Conservation (phyloP, 2,329 filamentous ascomycete genomes). For the Apiospora rasikravindrae region DNA sequence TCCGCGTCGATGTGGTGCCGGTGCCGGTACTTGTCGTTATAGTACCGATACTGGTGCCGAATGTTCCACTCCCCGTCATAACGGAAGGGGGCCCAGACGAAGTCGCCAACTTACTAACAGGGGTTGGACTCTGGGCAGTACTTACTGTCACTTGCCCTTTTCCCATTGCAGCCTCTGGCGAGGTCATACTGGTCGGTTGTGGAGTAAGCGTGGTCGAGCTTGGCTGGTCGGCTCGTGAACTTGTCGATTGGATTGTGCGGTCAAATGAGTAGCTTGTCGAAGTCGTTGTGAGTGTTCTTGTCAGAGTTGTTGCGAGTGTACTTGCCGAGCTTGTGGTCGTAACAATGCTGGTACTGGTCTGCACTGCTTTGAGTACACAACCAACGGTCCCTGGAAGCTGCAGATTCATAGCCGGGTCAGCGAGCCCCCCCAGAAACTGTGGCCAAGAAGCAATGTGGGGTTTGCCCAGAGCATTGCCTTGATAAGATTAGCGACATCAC, state of each 20-base stretch:
- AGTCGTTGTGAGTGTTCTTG: not conserved
- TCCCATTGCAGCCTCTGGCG: not conserved
- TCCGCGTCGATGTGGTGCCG: not conserved
- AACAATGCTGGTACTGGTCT: not conserved
- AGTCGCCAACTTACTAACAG: not conserved
- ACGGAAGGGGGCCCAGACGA: not conserved
- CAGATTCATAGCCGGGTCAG: not conserved
- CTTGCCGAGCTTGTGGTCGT: not conserved
- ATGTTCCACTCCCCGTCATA: not conserved
- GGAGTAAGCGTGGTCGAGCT: not conserved
- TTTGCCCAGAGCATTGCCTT: not conserved
- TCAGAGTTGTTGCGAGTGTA: not conserved
- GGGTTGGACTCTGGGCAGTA: not conserved
- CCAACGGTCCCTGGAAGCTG: not conserved
- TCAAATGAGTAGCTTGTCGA: not conserved
- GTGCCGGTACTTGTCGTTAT: not conserved
- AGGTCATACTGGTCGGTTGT: not conserved
- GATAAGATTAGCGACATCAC: slow-evolving; percentile 1
- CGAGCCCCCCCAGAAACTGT: not conserved
- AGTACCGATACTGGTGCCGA: not conserved
- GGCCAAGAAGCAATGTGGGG: slow-evolving; percentile 3
- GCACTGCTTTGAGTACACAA: not conserved
- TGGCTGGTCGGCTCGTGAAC: not conserved
- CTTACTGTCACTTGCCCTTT: not conserved
- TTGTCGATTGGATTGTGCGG: not conserved